These are phyloP conservation scores for Phylloporus arenicola DNA, from an alignment of 768 basidiomycete genomes.

Conservation along the genomic window DNA sequence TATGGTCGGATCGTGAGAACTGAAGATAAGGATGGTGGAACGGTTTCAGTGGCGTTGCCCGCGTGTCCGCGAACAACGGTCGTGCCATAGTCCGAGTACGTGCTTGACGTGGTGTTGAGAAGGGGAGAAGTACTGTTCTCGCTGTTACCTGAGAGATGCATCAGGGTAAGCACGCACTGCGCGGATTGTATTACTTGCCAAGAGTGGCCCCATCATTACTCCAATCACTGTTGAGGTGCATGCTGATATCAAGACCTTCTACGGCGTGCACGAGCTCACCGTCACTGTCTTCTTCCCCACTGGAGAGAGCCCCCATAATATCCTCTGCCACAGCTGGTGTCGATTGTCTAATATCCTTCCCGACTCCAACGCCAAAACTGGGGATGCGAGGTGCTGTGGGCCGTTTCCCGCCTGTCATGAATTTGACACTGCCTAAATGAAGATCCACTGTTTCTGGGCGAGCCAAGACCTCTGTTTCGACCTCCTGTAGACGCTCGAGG, in stretches of 20 bases:
- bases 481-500: constrained; percentile 68
- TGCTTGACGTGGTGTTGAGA: constrained; percentile 40
- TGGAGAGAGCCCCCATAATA: constrained; percentile 29
- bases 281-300: constrained; percentile 53
- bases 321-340: constrained; percentile 33
- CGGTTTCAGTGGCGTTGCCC: constrained; percentile 34
- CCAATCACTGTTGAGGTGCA: constrained; percentile 47
- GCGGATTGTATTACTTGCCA: constrained; percentile 15
- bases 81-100: constrained; percentile 61
- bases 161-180: constrained; percentile 8
- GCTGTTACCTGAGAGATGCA: constrained; percentile 29
- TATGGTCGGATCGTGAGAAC: constrained; percentile 64
- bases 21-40: constrained; percentile 58
- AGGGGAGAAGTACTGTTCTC: constrained; percentile 52
- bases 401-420: constrained; percentile 66
- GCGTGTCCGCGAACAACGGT: constrained; percentile 55
- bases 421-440: constrained; percentile 82
- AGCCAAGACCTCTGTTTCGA: constrained; percentile 79
- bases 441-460: constrained; percentile 63
- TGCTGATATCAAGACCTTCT: constrained; percentile 40
- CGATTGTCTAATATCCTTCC: constrained; percentile 46
- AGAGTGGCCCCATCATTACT: constrained; percentile 35
- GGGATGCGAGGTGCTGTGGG: constrained; percentile 71
- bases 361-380: constrained; percentile 75
- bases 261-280: constrained; percentile 65